Percentiles rank a stretch among this genome's conserved stretches.
Conservation (phyloP, 371 early-diverging fungal genomes). For the Saksenaea vasiformis region DNA sequence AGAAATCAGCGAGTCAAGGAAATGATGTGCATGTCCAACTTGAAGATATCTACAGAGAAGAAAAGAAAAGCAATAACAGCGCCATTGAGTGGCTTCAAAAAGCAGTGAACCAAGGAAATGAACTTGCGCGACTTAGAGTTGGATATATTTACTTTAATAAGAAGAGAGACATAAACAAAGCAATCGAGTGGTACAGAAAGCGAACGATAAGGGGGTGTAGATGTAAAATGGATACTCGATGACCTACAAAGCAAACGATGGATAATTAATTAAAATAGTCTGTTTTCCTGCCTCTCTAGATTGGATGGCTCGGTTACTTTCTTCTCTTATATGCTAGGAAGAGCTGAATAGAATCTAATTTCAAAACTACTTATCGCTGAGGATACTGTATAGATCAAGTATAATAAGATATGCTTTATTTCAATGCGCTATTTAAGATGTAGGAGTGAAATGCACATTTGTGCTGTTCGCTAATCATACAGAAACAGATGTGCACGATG, state of each 20-base stretch:
- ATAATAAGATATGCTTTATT: slow-evolving; percentile 53
- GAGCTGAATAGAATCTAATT: no score
- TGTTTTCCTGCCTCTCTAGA: no score
- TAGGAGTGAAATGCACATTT: no score
- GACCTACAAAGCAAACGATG: slow-evolving; percentile 25
- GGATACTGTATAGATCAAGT: slow-evolving; percentile 65
- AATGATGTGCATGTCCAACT: no score
- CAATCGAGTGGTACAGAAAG: slow-evolving; percentile 70
- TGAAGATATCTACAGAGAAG: slow-evolving; percentile 83
- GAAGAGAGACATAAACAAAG: slow-evolving; percentile 59
- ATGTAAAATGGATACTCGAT: slow-evolving; percentile 77
- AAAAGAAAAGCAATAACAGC: slow-evolving; percentile 17
- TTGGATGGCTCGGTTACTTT: no score
- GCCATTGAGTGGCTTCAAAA: no score
- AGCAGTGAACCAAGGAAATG: no score
- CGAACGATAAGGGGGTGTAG: slow-evolving; percentile 76
- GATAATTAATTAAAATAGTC: slow-evolving; percentile 58
- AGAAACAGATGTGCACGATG: not conserved
- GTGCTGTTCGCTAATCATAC: no score
- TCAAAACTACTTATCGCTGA: no score
- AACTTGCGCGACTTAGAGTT: no score
- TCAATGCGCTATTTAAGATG: slow-evolving; percentile 68
- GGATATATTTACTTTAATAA: slow-evolving; percentile 45
- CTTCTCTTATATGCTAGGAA: no score
- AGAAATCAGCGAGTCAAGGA: no score